Base-by-base conservation (phyloP, 495 filamentous ascomycete genomes). In the Cercophora scortea region DNA sequence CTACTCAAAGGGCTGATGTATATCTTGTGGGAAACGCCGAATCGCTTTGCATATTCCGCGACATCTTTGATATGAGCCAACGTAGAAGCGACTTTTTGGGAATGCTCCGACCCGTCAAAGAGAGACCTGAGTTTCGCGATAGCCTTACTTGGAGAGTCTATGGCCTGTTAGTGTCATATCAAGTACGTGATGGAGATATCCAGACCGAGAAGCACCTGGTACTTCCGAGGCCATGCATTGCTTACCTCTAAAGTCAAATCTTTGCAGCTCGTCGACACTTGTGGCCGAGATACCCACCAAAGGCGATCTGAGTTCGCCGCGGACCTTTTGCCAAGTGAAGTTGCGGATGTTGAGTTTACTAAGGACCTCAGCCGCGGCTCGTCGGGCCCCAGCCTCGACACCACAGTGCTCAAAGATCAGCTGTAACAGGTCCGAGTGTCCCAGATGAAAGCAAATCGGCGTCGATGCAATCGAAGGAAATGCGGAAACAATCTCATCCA, bases 401-500 rank as follows among this genome's bases (percentile, higher is more conserved):
- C 87, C 78, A 56, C 90, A 96, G 56, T 86, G 90, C 19, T 94
- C 89, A 69, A 98, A 86, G 45, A 97, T 86, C 17, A 88, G 67
- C 42, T 89, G 80, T 17, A 98, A 71, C 13, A 98, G 73, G 61
- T 88, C 83, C 0, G 89, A 88, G 65, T 98, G 93, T 49, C 95
- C 94, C 44, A 98, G 70, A 58, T 96, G 83, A 64, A 95, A 96
- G 64, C 90, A 95, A 79, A 96, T 90, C 18, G 80, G 80, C 18
- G 74, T 75, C 9, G 81, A 76, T 4, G 79, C 73, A 33, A 90
- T 72, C 41, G 81, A 83, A 7, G 90, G 91, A 57, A 96, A 92
- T 7, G 84, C 81, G 39, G 86, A 79, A 18, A 94, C 78, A 42
- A 96, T 85, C 60, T 98, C 93, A 62, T 97, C 92, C 42, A 96